Evolutionary conservation across 2,329 filamentous ascomycete genomes (phyloP), one percentile per base, ranked within the genome.

Genomic region (Aspergillus texensis): DNA sequence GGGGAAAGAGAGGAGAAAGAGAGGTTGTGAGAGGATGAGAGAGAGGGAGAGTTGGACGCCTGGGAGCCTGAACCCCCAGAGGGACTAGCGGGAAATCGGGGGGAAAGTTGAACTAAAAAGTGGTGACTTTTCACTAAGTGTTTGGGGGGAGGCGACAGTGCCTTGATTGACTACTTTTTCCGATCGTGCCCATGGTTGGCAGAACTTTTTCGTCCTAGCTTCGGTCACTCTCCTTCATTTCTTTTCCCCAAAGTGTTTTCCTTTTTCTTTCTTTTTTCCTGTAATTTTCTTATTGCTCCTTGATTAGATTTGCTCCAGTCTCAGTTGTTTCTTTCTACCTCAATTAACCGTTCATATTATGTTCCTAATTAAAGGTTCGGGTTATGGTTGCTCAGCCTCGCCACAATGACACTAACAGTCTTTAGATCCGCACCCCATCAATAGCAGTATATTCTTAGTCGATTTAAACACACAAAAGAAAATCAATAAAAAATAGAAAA

Each of bases 1-100:
- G 53, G 57, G 62, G 65, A 63, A 57, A 59, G 48, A 60, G 61
- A 63, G 57, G 60, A 58, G 62, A 61, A 62, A 65, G 57, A 62
- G 65, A 50, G 62, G 55, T 60, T 58, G 61, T 57, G 63, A 62
- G 61, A 58, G 57, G 54, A 50, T 58, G 58, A 56, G 61, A 59
- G 60, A 52, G 60, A 52, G 57, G 26, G 34, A 54, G 62, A 57
- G 62, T 60, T 58, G 43, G 52, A 52, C 46, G 63, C 55, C 56
- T 58, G 62, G 60, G 46, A 59, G 64, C 66, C 66, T 68, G 64
- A 68, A 66, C 54, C 62, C 54, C 52, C 28, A 58, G 56, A 53
- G 26, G 65, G 61, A 61, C 63, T 67, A 67, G 65, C 12, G 28
- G 52, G 34, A 41, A 48, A 58, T 34, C n/a, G 30, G 52, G 30